Conservation (phyloP, 2,329 filamentous ascomycete species). For the Arthrinium puccinioides region DNA sequence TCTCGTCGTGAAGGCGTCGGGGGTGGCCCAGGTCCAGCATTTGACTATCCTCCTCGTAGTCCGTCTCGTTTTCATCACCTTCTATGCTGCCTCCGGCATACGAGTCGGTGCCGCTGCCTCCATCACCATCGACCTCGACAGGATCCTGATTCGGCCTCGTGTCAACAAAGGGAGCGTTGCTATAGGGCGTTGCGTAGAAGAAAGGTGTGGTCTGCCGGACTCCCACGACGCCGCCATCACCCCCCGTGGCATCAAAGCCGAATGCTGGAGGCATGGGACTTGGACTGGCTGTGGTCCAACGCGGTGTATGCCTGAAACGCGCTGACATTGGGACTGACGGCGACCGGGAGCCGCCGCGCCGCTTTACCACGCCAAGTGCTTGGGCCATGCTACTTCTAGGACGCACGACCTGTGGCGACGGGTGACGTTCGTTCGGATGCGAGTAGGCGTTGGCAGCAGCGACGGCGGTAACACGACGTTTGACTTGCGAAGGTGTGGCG, state of each 20-base stretch:
- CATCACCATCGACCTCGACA: constrained; percentile 26
- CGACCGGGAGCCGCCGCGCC: constrained; percentile 51
- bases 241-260: constrained; percentile 20
- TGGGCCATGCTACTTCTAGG: constrained; percentile 19
- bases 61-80: constrained; percentile 15
- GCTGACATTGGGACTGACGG: constrained; percentile 36
- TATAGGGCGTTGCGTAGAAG: constrained; percentile 69
- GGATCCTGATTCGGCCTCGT: constrained; percentile 21
- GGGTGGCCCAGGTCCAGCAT: constrained; percentile 22
- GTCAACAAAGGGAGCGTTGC: constrained; percentile 47
- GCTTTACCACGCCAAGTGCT: constrained; percentile 21
- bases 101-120: constrained; percentile 24
- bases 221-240: not conserved
- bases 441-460: constrained; percentile 15
- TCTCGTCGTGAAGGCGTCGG: constrained; percentile 14
- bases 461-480: constrained; percentile 39
- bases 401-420: constrained; percentile 27
- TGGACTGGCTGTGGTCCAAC: constrained; percentile 42
- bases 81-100: constrained; percentile 24
- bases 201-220: constrained; percentile 43
- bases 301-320: constrained; percentile 39
- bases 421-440: constrained; percentile 26
- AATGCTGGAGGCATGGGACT: constrained; percentile 31
- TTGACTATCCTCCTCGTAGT: constrained; percentile 17
- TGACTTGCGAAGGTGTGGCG: constrained; percentile 30